phyloP scores from a whole-genome alignment of 164 flowering plant species.

The Euptelea pleiosperma region DNA sequence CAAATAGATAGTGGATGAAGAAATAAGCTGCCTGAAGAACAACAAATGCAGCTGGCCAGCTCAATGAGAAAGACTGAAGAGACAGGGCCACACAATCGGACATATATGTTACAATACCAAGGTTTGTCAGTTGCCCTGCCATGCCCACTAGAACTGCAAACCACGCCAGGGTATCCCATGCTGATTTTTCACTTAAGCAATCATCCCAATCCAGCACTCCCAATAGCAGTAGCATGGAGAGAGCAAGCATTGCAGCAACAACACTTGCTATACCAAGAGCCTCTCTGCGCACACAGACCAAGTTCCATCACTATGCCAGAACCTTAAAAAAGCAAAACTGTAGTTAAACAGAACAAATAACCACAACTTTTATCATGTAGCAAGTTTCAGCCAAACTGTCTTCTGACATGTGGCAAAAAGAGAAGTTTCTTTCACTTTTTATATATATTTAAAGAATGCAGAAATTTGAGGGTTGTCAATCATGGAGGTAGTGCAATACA shows the following conservation, averaged over 20 bases:
- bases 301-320: background rate
- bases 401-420: no score
- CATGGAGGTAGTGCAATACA: no score
- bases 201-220: slow-evolving; percentile 28
- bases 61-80: slow-evolving; percentile 61
- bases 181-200: slow-evolving; percentile 26
- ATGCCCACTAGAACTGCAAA: slow-evolving; percentile 26
- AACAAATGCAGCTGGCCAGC: slow-evolving; percentile 85
- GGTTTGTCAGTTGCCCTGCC: slow-evolving; percentile 71
- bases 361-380: no score
- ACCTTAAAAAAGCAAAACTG: background rate
- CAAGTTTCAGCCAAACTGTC: no score
- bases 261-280: slow-evolving; percentile 21
- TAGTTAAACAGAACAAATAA: slow-evolving; percentile 1
- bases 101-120: slow-evolving; percentile 86
- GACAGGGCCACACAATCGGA: slow-evolving; percentile 62
- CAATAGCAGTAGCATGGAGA: slow-evolving; percentile 20
- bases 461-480: no score
- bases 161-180: slow-evolving; percentile 30
- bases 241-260: slow-evolving; percentile 28
- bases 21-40: slow-evolving; percentile 87
- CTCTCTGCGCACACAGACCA: slow-evolving; percentile 13
- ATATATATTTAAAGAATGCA: no score
- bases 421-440: no score
- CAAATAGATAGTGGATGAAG: slow-evolving; percentile 84